Evolutionary conservation across 1,284 basidiomycete species (phyloP), one percentile per base, ranked within the genome.

Genomic region (Naganishia albida): DNA sequence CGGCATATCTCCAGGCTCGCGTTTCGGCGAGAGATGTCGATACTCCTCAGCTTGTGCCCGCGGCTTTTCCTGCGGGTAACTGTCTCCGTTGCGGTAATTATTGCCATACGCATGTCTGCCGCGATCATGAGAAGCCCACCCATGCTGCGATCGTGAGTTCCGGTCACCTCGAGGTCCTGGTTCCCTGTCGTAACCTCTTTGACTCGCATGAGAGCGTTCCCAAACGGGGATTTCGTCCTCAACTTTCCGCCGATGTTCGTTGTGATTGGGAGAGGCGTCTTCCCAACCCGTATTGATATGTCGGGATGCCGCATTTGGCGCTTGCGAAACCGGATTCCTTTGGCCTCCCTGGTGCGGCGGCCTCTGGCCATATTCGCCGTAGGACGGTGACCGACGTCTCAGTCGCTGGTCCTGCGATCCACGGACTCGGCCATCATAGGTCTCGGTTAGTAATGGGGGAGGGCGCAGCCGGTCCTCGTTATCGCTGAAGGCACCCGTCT

Each of bases 11-110:
- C 7, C 15, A 39, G 3, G 34, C 3, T 53, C 34, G 16, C 50
- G 56, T 39, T 38, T 46, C 13, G 56, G 56, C 44, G 56, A 49
- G 20, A 59, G 44, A 39, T 38, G 43, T 39, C 13, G 44, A 39
- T 34, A 38, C 7, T 34, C 43, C 25, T 48, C 43, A 16, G 34
- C 30, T 40, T 59, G 55, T 7, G 12, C 26, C 4, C 34, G 44
- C 23, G 30, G 2, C 25, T 28, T 10, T 10, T 34, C 28, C 12
- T 51, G 26, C 16, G 2, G 50, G 28, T 16, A 18, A 18, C 16
- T 51, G 50, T 28, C 50, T 13, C n/a, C 34, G 18, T 23, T 6
- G 13, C 23, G 48, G 18, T 28, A 16, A 28, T 15, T 26, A 7
- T 28, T 34, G 16, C 30, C 28, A 30, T 34, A 15, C 15, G 16